Base-by-base conservation (phyloP, 805 yeast species). In the Cyberlindnera petersonii region DNA sequence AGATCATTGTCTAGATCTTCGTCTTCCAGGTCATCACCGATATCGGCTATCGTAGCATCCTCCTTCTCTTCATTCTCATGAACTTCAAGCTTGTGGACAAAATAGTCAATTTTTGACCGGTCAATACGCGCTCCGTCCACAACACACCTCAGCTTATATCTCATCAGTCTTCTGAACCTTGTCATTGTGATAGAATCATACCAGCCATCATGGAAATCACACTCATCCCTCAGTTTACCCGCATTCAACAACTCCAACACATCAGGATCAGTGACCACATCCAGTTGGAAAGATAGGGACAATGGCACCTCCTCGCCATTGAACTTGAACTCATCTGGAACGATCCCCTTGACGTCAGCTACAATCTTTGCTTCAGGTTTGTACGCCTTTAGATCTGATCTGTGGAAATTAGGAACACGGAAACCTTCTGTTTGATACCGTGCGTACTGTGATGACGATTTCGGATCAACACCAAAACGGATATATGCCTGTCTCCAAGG, bases 401-500 rank as follows among this genome's bases (percentile, higher is more conserved):
- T 61, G 9, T 52, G 46, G 44, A 57, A 63, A 33, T 58, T 55
- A 33, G 58, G 43, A 18, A 48, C 43, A 37, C 53, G 73, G 63
- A 89, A 93, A 39, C 85, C 81, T 60, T 89, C 97, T 16, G 89
- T 82, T 63, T 93, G 98, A 56, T 77, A 87, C 24, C 60, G 61
- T 43, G 85, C 80, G 49, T 69, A 80, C 10, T 65, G 56, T 1
- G 63, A 52, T 33, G 82, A 77, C 2, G 61, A 50, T 29, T 74
- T 65, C 0, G 98, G 97, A 60, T 91, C 86, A 27, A 79, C 69
- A 1, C 96, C 97, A 49, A 79, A 77, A 48, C 67, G 74, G 31
- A 88, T 79, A 57, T 82, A 87, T 9, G 93, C 77, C 43, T 86
- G 87, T 51, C 98, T 72, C 95, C 96, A 93, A 0, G 98, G 98